phyloP scores from a whole-genome alignment of 192 early-diverging fungal species.

The Gryganskiella cystojenkinii region DNA sequence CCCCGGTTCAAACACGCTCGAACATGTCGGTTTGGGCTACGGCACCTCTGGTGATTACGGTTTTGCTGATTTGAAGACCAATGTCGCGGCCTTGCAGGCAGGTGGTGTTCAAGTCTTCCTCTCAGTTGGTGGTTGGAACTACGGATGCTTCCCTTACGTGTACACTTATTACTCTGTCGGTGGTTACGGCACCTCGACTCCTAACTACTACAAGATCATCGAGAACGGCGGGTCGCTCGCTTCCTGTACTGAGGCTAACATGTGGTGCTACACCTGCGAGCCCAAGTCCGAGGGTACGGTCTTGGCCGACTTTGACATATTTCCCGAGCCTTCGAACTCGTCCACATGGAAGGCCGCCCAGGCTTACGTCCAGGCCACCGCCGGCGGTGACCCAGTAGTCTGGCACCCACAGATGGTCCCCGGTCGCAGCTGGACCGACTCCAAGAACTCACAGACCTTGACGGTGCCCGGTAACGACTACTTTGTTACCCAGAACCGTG shows the following conservation, averaged over 20 bases:
- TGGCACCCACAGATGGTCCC: constrained; percentile 47
- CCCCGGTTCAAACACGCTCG: constrained; percentile 42
- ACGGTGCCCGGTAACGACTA: constrained; percentile 37
- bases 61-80: constrained; percentile 38
- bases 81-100: constrained; percentile 23
- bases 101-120: constrained; percentile 44
- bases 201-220: constrained; percentile 50
- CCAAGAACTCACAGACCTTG: constrained; percentile 19
- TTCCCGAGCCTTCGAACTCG: constrained; percentile 46
- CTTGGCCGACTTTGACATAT: constrained; percentile 46
- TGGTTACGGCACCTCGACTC: constrained; percentile 47
- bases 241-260: constrained; percentile 42
- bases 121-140: constrained; percentile 53
- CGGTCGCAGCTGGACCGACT: constrained; percentile 34
- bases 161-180: constrained; percentile 53
- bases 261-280: constrained; percentile 56
- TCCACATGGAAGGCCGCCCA: constrained; percentile 28
- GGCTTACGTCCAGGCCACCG: constrained; percentile 13
- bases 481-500: constrained; percentile 26
- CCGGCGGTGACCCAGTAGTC: constrained; percentile 29
- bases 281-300: constrained; percentile 39
- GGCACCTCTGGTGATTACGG: constrained; percentile 33
- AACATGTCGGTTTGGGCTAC: constrained; percentile 40
- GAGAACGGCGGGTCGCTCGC: constrained; percentile 31
- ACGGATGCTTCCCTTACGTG: constrained; percentile 50